These are phyloP conservation scores for Extremus antarcticus DNA, from an alignment of 495 filamentous ascomycete species.

Conservation along the genomic window DNA sequence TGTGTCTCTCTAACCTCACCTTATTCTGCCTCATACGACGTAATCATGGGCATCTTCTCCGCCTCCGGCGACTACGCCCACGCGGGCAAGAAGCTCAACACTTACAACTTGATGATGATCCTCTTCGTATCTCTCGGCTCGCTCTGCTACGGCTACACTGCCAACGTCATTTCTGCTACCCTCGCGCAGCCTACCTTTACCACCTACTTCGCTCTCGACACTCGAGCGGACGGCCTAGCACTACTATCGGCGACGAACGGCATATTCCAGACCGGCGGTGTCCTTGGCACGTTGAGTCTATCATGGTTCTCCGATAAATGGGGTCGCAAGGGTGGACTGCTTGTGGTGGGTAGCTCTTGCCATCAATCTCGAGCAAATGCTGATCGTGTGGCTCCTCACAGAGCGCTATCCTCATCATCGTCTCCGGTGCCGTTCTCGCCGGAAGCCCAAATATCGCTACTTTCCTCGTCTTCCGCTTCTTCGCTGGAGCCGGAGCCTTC, in stretches of 20 bases:
- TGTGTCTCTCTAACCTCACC: not conserved
- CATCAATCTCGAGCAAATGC: no score
- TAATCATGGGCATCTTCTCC: not conserved
- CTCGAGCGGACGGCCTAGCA: slow-evolving; percentile 14
- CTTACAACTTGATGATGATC: slow-evolving; percentile 14
- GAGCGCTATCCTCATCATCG: slow-evolving; percentile 2
- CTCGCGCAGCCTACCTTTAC: slow-evolving; percentile 24
- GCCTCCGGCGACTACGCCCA: not conserved
- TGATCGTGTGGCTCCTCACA: no score
- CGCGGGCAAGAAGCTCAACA: slow-evolving; percentile 8
- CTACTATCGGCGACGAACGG: slow-evolving; percentile 25
- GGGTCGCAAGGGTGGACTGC: slow-evolving; percentile 19
- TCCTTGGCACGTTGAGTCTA: slow-evolving; percentile 8
- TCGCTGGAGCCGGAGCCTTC: slow-evolving; percentile 33
- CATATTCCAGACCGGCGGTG: slow-evolving; percentile 23
- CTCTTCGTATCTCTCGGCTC: slow-evolving; percentile 17
- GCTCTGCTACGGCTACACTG: slow-evolving; percentile 21
- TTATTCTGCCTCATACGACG: not conserved
- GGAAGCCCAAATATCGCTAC: slow-evolving; percentile 29
- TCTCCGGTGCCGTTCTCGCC: slow-evolving; percentile 23
- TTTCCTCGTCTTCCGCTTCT: slow-evolving; percentile 38
- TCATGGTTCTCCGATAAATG: slow-evolving; percentile 16
- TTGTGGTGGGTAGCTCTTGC: not conserved
- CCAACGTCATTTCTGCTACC: slow-evolving; percentile 20
- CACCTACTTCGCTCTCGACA: slow-evolving; percentile 23